Percentiles rank a stretch among this genome's conserved stretches.
phyloP scores from a whole-genome alignment of 2,329 filamentous ascomycete species.

The Xylariaceae sp. region DNA sequence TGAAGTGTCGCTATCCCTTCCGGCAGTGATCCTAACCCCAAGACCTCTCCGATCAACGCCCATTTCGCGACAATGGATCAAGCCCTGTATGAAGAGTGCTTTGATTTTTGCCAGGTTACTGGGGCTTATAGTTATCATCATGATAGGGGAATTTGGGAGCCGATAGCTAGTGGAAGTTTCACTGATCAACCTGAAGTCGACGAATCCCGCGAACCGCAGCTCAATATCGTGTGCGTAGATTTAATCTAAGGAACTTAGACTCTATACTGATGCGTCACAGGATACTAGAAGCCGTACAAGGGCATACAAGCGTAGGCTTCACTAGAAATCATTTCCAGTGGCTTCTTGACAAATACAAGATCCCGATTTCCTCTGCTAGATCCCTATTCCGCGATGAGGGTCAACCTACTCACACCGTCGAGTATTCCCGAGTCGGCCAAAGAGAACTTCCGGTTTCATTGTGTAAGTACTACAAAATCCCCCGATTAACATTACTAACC shows the following conservation, averaged over 20 bases:
- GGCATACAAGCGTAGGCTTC: neutral
- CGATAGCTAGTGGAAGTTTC: too few species aligned
- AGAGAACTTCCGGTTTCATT: neutral
- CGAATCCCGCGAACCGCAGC: neutral
- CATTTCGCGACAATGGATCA: too few species aligned
- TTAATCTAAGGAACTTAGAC: neutral
- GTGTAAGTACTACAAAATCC: neutral
- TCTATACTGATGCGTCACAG: neutral
- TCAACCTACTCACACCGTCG: neutral
- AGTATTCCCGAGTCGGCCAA: neutral
- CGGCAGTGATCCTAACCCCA: too few species aligned
- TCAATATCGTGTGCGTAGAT: conserved; percentile 1
- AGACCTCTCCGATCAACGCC: too few species aligned
- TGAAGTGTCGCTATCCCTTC: too few species aligned
- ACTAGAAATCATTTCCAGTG: neutral
- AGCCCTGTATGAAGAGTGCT: too few species aligned
- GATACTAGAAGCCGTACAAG: neutral
- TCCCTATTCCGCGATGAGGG: neutral
- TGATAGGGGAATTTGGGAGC: too few species aligned
- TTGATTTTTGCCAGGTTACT: too few species aligned
- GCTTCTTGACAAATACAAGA: neutral
- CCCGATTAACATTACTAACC: neutral
- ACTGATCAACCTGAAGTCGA: neutral
- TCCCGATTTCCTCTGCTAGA: neutral
- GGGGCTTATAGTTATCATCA: too few species aligned